Conservation (phyloP, 257 asterid species). For the Solanum corneliomulleri region DNA sequence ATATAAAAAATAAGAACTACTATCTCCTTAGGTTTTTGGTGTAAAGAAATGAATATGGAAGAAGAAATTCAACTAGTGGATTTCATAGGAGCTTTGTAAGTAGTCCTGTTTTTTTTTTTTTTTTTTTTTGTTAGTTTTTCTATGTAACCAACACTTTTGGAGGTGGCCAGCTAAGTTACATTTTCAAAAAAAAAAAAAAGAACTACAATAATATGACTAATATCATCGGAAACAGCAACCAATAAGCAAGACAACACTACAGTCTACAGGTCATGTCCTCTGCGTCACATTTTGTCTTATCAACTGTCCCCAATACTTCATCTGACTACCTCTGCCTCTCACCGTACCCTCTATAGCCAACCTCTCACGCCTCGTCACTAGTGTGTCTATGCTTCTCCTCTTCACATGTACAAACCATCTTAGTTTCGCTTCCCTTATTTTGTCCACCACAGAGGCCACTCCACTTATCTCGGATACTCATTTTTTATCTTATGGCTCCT, state of each 20-base stretch:
- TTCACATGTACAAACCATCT: background rate
- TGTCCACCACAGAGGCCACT: background rate
- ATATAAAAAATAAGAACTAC: background rate
- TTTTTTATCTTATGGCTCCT: background rate
- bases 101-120: too few species aligned
- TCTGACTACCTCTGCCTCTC: background rate
- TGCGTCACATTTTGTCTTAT: background rate
- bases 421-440: background rate
- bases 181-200: too few species aligned
- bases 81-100: too few species aligned
- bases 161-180: too few species aligned
- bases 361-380: background rate
- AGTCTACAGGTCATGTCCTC: background rate
- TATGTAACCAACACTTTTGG: too few species aligned
- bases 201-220: background rate
- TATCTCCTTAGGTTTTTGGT: too few species aligned
- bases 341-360: too few species aligned
- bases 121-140: too few species aligned
- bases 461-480: background rate
- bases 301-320: background rate
- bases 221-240: background rate
- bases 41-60: too few species aligned
- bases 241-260: background rate
- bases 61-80: too few species aligned
- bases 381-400: background rate